These are phyloP conservation scores for Skeletonema menzelii DNA, from an alignment of 108 stramenopile species.

Conservation along the genomic window DNA sequence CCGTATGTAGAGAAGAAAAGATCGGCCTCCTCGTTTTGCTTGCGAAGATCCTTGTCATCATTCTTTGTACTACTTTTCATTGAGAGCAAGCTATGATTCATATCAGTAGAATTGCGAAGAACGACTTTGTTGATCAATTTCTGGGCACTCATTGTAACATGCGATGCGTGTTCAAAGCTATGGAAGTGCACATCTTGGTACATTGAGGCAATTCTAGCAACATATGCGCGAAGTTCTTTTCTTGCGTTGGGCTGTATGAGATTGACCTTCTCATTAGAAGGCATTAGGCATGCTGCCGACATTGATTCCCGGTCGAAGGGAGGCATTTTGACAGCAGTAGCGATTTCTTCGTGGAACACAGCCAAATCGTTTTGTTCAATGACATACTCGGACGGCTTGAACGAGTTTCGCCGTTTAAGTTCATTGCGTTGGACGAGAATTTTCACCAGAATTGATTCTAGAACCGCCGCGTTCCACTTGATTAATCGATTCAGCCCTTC, in stretches of 20 bases:
- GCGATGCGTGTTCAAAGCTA: conserved; percentile 26
- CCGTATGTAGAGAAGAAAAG: conserved; percentile 11
- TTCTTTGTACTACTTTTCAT: neutral
- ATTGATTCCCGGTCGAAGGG: conserved; percentile 2
- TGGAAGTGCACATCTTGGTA: conserved; percentile 37
- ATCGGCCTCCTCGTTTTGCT: neutral
- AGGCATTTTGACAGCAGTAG: conserved; percentile 2
- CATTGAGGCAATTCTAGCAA: conserved; percentile 11
- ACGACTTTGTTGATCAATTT: conserved; percentile 21
- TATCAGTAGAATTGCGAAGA: conserved; percentile 4
- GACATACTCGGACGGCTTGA: neutral
- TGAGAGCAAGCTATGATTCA: neutral
- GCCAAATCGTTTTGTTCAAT: neutral
- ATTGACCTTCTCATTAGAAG: conserved; percentile 10
- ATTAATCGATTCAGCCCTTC: conserved; percentile 4
- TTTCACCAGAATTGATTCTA: conserved; percentile 5
- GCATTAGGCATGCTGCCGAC: conserved; percentile 7
- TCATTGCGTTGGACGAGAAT: neutral
- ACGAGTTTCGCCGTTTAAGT: neutral
- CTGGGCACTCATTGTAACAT: conserved; percentile 32
- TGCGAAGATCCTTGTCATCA: neutral
- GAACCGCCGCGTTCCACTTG: conserved; percentile 10
- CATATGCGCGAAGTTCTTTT: conserved; percentile 8
- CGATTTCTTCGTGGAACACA: conserved; percentile 5
- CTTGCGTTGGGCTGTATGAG: conserved; percentile 5